Evolutionary conservation across 2,329 filamentous ascomycete species (phyloP).

Genomic region (Chaetomiaceae sp.): DNA sequence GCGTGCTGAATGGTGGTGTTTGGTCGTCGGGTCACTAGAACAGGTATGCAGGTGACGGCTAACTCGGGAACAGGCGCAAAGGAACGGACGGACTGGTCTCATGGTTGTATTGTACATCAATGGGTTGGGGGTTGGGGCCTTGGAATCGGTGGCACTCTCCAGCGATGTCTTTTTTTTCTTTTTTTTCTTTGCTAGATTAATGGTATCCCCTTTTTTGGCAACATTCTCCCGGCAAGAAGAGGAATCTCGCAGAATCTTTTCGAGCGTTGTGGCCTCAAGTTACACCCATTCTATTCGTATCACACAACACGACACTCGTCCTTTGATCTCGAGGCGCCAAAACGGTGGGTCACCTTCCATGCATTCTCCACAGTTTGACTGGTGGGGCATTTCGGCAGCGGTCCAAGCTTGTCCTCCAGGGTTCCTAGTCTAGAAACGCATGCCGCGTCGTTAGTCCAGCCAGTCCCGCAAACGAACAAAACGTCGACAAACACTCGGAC

Average conservation of each 20-base stretch:
- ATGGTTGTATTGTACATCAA: constrained; percentile 1
- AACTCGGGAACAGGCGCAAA: not conserved
- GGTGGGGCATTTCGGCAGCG: too few species aligned
- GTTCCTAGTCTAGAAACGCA: too few species aligned
- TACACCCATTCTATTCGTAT: too few species aligned
- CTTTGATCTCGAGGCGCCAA: too few species aligned
- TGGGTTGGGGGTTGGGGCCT: too few species aligned
- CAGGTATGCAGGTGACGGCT: not conserved
- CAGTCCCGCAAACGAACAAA: not conserved
- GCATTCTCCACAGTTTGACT: too few species aligned
- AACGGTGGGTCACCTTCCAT: too few species aligned
- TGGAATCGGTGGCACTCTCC: constrained; percentile 4
- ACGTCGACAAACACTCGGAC: not conserved
- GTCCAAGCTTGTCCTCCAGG: too few species aligned
- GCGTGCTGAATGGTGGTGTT: not conserved
- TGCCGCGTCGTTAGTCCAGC: not conserved
- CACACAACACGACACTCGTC: too few species aligned
- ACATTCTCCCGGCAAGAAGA: too few species aligned
- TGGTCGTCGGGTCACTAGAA: not conserved
- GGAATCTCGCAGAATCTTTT: too few species aligned
- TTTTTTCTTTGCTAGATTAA: constrained; percentile 4
- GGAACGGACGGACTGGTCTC: not conserved
- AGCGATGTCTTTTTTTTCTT: constrained; percentile 7
- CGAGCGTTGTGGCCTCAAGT: too few species aligned
- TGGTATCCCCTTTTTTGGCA: not conserved